Base-by-base conservation (phyloP, 139 green algal genomes). In the Pseudopediastrum boryanum region DNA sequence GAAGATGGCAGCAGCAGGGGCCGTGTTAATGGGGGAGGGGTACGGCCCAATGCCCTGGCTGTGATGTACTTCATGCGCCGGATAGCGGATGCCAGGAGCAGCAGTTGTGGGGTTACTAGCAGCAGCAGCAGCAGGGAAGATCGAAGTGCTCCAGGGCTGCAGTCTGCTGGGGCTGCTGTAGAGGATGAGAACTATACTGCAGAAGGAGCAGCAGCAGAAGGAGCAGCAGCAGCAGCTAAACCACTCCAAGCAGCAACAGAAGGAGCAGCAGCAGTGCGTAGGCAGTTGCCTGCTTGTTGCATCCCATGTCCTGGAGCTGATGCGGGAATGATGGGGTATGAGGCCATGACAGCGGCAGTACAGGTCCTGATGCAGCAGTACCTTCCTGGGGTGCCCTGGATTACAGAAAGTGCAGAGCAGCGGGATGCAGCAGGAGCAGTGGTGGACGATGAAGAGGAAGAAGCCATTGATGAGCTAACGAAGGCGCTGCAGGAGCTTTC, bases 391-490 rank as follows among this genome's bases (percentile, higher is more conserved):
- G 1, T 76, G 27, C 76, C 76, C 0, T 82, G 76, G 76, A 41
- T 82, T 1, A 61, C 50, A 33, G 76, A 82, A 29, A 21, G 21
- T 64, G 43, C 31, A 0, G 33, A 43, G n/a, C 27, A 72, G 44
- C 33, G 23, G 73, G 62, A 52, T 56, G 54, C 7, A 13, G 68
- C n/a, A 46, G 71, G 25, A 35, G 41, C 54, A 19, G 72, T 38
- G 43, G 6, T 61, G 59, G 59, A 80, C 48, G 74, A 50, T 27
- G 51, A 51, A 29, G 64, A 68, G 12, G 3, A 39, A 23, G 76
- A 76, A 46, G 76, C 76, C 8, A 76, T 82, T 62, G 65, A 82
- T 61, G 76, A 82, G 65, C 52, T 82, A 52, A 68, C 64, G 31
- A 41, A 51, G 31, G 72, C 72, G 12, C 56, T 79, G 41, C 8